Evolutionary conservation across 2,329 filamentous ascomycete species (phyloP).

Genomic region (Talaromyces sp.): DNA sequence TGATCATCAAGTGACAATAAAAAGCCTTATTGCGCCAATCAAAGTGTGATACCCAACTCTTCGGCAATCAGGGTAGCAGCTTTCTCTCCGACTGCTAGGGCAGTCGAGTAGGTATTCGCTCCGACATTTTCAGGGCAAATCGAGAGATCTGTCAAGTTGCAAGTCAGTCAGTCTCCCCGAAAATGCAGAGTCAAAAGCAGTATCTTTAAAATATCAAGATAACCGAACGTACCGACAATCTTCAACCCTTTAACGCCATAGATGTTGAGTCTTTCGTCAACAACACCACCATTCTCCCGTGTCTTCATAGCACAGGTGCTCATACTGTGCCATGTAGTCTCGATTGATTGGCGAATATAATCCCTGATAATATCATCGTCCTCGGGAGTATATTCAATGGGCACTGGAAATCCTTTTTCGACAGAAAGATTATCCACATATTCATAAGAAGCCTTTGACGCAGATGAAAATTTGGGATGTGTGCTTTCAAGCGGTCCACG

Average conservation of each 20-base stretch:
- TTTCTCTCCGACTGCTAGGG: slow-evolving; percentile 8
- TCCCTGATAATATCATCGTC: slow-evolving; percentile 24
- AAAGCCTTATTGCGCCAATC: not conserved
- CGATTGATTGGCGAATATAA: slow-evolving; percentile 16
- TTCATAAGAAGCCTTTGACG: slow-evolving; percentile 1
- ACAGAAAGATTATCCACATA: not conserved
- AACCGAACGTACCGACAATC: slow-evolving; percentile 16
- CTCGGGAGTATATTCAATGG: slow-evolving; percentile 10
- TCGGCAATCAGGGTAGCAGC: slow-evolving; percentile 1
- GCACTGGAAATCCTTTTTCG: not conserved
- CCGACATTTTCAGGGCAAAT: slow-evolving; percentile 21
- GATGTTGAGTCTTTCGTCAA: slow-evolving; percentile 21
- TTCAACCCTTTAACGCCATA: slow-evolving; percentile 23
- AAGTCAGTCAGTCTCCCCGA: not conserved
- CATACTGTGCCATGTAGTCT: slow-evolving; percentile 23
- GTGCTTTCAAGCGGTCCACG: not conserved
- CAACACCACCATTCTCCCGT: slow-evolving; percentile 17
- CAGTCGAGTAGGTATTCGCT: slow-evolving; percentile 12
- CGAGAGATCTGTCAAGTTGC: slow-evolving; percentile 23
- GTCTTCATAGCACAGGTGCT: slow-evolving; percentile 27
- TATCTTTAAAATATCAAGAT: not conserved
- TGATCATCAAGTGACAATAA: not conserved
- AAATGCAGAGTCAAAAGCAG: not conserved
- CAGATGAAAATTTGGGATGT: slow-evolving; percentile 10
- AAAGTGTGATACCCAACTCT: not conserved